Evolutionary conservation across 129 eudicot genomes (phyloP).

Genomic region (Centaurea solstitialis): DNA sequence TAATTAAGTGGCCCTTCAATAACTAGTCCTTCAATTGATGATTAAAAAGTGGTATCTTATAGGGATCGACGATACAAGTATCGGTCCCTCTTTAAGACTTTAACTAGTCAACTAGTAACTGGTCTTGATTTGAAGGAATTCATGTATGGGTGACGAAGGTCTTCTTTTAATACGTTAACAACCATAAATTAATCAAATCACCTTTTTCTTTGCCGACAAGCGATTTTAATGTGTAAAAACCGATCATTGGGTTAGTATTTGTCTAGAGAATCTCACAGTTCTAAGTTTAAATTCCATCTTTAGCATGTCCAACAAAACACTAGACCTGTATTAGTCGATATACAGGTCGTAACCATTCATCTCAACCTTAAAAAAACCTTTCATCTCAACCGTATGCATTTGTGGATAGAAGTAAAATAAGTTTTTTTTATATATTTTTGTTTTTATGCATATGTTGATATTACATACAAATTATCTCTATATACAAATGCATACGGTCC

Average conservation of each 20-base stretch:
- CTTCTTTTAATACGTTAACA: background rate
- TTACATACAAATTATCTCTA: no score
- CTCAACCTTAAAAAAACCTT: no score
- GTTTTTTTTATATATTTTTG: no score
- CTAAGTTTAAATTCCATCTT: background rate
- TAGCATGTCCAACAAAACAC: background rate
- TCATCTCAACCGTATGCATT: no score
- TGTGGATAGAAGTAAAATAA: no score
- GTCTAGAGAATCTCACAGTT: background rate
- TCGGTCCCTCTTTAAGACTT: background rate
- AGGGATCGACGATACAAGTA: no score
- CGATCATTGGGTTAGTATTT: background rate
- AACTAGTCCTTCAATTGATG: background rate
- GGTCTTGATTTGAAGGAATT: background rate
- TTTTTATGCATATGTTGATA: no score
- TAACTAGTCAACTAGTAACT: background rate
- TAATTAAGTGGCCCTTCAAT: no score
- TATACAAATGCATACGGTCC: no score
- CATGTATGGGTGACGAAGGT: background rate
- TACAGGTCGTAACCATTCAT: no score
- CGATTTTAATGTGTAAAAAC: background rate
- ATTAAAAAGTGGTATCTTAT: no score
- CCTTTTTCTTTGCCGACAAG: background rate
- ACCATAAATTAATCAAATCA: background rate
- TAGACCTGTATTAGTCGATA: background rate